These are phyloP conservation scores for Rhizoclosmatium globosum DNA, from an alignment of 192 early-diverging fungal genomes.

Conservation along the genomic window DNA sequence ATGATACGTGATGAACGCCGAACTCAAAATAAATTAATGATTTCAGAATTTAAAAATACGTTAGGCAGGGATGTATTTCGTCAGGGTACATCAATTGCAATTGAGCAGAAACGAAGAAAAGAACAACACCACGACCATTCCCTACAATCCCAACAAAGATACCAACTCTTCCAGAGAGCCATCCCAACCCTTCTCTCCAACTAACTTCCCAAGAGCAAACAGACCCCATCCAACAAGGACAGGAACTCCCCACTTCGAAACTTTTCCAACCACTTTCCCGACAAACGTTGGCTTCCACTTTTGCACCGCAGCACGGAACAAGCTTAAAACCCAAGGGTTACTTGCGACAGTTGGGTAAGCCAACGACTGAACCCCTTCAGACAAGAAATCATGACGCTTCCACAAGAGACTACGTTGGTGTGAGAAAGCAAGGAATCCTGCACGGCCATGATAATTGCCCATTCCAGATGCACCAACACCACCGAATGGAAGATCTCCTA, in stretches of 20 bases:
- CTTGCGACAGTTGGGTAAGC: background rate
- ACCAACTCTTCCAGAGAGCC: background rate
- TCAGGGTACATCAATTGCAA: background rate
- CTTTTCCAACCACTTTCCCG: background rate
- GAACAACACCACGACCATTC: background rate
- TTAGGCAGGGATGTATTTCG: background rate
- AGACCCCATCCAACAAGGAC: background rate
- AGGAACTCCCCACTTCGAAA: background rate
- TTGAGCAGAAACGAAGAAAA: background rate
- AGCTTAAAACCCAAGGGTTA: background rate
- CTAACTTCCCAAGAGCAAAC: conserved; percentile 2
- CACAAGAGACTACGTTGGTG: conserved; percentile 15
- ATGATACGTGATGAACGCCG: conserved; percentile 38
- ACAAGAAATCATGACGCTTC: background rate
- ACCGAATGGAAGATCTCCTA: conserved; percentile 81
- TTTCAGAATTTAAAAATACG: background rate
- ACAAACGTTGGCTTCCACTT: background rate
- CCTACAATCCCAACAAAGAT: background rate
- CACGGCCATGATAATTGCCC: conserved; percentile 82
- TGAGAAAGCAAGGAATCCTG: conserved; percentile 61
- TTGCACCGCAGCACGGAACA: background rate
- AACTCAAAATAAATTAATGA: background rate
- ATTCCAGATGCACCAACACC: conserved; percentile 87
- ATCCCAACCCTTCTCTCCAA: background rate
- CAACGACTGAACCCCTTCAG: conserved; percentile 14